A percentile compares a stretch with the other conserved stretches of the same genome.
Conservation (phyloP, 1,139 yeast species). For the Saccharomyces hybrid region DNA sequence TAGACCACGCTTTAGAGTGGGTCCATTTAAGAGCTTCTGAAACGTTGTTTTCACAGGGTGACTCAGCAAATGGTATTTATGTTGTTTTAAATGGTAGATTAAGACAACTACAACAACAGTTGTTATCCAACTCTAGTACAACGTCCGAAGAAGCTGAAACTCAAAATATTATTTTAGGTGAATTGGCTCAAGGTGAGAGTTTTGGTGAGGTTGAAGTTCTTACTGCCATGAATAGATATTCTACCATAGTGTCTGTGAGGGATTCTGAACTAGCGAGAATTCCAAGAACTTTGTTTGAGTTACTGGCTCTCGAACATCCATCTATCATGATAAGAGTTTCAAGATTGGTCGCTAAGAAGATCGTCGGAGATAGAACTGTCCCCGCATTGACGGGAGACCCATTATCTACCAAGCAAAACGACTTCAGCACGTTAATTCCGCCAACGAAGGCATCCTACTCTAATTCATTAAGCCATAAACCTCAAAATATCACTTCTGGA, state of each 20-base stretch:
- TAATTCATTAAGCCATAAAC: conserved; percentile 10
- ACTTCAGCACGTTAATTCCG: conserved; percentile 21
- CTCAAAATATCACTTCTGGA: conserved; percentile 13
- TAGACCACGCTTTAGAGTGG: conserved; percentile 95
- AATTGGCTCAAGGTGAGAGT: conserved; percentile 89
- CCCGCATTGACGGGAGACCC: conserved; percentile 15
- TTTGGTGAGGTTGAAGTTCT: conserved; percentile 93
- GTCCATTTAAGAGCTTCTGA: conserved; percentile 82
- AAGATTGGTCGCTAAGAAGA: conserved; percentile 73
- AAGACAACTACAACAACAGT: conserved; percentile 43
- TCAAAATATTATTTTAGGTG: conserved; percentile 44
- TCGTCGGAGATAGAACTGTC: conserved; percentile 26
- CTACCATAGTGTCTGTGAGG: conserved; percentile 77
- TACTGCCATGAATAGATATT: conserved; percentile 68
- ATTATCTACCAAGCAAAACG: conserved; percentile 11
- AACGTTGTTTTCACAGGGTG: conserved; percentile 71
- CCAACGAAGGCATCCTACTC: conserved; percentile 13
- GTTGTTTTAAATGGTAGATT: conserved; percentile 85
- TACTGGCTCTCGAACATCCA: conserved; percentile 77
- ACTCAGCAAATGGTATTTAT: conserved; percentile 85
- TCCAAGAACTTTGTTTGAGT: conserved; percentile 81
- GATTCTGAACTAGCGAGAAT: conserved; percentile 91
- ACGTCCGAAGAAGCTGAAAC: conserved; percentile 11
- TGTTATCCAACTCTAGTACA: neutral
- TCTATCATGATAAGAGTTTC: conserved; percentile 87